phyloP scores from a whole-genome alignment of 805 yeast species.

The Monosporozyma servazzii region DNA sequence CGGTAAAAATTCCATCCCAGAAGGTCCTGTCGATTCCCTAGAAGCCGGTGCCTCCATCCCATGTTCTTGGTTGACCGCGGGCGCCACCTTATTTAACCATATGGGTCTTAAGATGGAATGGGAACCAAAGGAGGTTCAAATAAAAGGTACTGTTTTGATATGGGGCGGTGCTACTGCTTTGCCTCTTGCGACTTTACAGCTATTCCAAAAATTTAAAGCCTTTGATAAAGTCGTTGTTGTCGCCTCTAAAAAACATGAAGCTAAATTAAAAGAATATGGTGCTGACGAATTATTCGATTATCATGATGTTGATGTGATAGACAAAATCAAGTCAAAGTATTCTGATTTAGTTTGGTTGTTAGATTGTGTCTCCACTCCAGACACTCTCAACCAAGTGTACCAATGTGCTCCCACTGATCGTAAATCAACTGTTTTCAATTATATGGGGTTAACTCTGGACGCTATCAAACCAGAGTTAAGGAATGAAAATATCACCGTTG shows the following conservation, averaged over 20 bases:
- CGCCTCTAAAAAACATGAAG: conserved; percentile 39
- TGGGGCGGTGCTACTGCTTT: conserved; percentile 65
- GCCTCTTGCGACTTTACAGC: conserved; percentile 48
- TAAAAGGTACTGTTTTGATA: conserved; percentile 35
- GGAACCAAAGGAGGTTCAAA: conserved; percentile 18
- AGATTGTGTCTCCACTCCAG: conserved; percentile 25
- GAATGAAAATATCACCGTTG: conserved; percentile 24
- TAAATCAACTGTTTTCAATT: conserved; percentile 29
- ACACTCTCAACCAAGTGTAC: conserved; percentile 27
- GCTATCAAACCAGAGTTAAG: conserved; percentile 22
- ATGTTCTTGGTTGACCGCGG: conserved; percentile 42
- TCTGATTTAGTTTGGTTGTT: conserved; percentile 23
- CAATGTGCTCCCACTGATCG: conserved; percentile 25
- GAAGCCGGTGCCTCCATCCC: conserved; percentile 59
- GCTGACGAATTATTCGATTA: conserved; percentile 43
- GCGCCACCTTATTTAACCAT: conserved; percentile 29
- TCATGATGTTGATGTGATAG: conserved; percentile 35
- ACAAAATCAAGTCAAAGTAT: conserved; percentile 30
- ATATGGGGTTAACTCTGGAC: conserved; percentile 14
- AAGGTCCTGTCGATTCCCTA: conserved; percentile 34
- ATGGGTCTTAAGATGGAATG: conserved; percentile 13
- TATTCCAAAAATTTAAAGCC: conserved; percentile 39
- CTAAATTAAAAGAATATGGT: conserved; percentile 35
- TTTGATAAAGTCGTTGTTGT: conserved; percentile 35
- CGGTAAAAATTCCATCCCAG: conserved; percentile 10